Base-by-base conservation (phyloP, 2,329 filamentous ascomycete species). In the Neocucurbitaria cava region DNA sequence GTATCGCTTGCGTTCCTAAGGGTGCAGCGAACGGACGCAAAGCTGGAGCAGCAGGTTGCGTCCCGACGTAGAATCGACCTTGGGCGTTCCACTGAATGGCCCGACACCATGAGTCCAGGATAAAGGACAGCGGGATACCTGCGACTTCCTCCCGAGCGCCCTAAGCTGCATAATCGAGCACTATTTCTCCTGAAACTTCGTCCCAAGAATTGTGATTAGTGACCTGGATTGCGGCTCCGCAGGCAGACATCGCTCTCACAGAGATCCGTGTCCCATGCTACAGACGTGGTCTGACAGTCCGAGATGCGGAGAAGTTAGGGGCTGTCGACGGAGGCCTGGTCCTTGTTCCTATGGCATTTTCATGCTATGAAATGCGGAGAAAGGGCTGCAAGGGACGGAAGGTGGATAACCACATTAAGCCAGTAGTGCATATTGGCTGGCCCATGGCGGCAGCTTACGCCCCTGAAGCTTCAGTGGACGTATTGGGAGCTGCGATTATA, bases 321-420 rank as follows among this genome's bases (percentile, higher is more conserved):
- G 24, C 15, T 28, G 28, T 35, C 28, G 40, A 26, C 3, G 17
- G 40, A 15, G 21, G n/a, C 8, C 21, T 13, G 28, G 23, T 17
- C 24, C 13, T n/a, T 13, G 21, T 11, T n/a, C 23, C 23, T n/a
- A 5, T 10, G 21, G 40, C 23, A n/a, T 39, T 9, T 23, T 11
- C 4, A n/a, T 18, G 20, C 7, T 21, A 21, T 45, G 33, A 51
- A 45, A 39, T 51, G 48, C 41, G 41, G 48, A 51, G 40, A 51
- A 45, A 18, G 13, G 17, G 31, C 40, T 51, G 40, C 21, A 51
- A 51, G 41, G 41, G 35, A 45, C 48, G 23, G 40, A 2, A 15
- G 3, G 18, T 24, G 13, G 39, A n/a, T 20, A 18, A 39, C 35
- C 30, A 20, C 26, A 31, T 28, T 26, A 15, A 20, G 44, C 18